Conservation (phyloP, 106 monocot genomes). For the Dendrobium catenatum region DNA sequence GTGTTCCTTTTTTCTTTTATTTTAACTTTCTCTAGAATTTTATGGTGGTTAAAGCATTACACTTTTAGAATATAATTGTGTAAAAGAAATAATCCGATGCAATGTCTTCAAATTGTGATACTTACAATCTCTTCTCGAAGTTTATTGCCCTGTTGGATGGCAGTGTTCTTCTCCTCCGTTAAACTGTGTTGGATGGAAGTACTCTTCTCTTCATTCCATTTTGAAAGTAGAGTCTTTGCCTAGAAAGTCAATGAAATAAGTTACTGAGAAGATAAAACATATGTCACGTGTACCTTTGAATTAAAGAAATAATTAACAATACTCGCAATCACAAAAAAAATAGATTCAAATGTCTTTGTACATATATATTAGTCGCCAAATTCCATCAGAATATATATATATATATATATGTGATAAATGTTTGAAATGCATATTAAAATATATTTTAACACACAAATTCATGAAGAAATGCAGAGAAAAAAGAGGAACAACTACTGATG, state of each 20-base stretch:
- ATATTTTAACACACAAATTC: background rate
- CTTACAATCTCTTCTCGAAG: slow-evolving; percentile 61
- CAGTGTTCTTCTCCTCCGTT: slow-evolving; percentile 47
- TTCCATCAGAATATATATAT: too few relatives aligned
- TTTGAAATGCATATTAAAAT: too few relatives aligned
- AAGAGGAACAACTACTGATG: background rate
- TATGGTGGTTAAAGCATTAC: too few relatives aligned
- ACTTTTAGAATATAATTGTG: too few relatives aligned
- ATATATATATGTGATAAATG: too few relatives aligned
- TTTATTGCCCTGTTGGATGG: slow-evolving; percentile 33
- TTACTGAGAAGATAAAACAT: background rate
- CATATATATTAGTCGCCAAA: background rate
- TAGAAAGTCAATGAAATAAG: slow-evolving; percentile 10
- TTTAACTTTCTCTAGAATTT: too few relatives aligned
- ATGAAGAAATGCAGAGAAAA: background rate
- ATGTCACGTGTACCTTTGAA: background rate
- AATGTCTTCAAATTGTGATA: slow-evolving; percentile 1
- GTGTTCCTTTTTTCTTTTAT: too few relatives aligned
- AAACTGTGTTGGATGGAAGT: slow-evolving; percentile 39
- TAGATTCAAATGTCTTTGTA: background rate
- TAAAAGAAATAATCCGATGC: background rate
- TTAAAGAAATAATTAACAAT: background rate
- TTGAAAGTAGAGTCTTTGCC: slow-evolving; percentile 33
- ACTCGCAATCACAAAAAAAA: background rate
- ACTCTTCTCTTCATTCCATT: slow-evolving; percentile 49